phyloP scores from a whole-genome alignment of 371 early-diverging fungal species.

The Apophysomyces ossiformis region DNA sequence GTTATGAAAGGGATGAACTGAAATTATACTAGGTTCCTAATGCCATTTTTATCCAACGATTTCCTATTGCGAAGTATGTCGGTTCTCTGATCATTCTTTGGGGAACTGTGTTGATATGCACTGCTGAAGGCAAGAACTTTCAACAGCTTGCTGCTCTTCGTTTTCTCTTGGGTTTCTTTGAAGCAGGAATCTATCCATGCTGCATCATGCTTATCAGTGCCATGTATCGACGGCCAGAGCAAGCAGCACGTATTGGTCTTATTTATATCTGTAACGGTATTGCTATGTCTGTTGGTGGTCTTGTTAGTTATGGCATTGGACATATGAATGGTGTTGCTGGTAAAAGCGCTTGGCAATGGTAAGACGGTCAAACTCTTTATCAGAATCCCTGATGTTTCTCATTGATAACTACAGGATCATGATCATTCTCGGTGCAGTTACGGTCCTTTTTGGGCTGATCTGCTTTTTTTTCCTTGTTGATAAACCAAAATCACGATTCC shows the following conservation, averaged over 20 bases:
- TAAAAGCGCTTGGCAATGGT: conserved; percentile 57
- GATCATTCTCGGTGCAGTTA: conserved; percentile 22
- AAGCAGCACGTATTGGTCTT: conserved; percentile 31
- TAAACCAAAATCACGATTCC: conserved; percentile 24
- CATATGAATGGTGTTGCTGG: conserved; percentile 46
- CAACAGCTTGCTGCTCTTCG: conserved; percentile 30
- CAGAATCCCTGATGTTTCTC: conserved; percentile 12
- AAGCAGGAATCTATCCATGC: conserved; percentile 36
- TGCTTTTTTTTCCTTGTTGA: conserved; percentile 29
- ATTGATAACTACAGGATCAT: conserved; percentile 23
- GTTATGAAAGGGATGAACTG: neutral
- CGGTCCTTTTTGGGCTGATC: conserved; percentile 22
- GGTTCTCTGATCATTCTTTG: conserved; percentile 32
- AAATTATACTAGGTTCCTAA: conserved; percentile 25
- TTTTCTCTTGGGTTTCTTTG: conserved; percentile 39
- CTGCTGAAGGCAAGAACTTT: conserved; percentile 24
- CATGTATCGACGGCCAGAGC: conserved; percentile 37
- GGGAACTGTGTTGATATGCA: conserved; percentile 29
- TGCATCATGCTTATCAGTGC: conserved; percentile 33
- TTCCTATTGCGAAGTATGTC: conserved; percentile 33
- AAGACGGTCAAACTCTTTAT: neutral
- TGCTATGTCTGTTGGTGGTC: conserved; percentile 60
- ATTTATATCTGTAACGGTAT: conserved; percentile 20
- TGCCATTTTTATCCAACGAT: conserved; percentile 39
- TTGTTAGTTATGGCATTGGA: conserved; percentile 58